A percentile compares a stretch with the other conserved stretches of the same genome.
phyloP scores from a whole-genome alignment of 306 rosid species.

The Trifolium repens region DNA sequence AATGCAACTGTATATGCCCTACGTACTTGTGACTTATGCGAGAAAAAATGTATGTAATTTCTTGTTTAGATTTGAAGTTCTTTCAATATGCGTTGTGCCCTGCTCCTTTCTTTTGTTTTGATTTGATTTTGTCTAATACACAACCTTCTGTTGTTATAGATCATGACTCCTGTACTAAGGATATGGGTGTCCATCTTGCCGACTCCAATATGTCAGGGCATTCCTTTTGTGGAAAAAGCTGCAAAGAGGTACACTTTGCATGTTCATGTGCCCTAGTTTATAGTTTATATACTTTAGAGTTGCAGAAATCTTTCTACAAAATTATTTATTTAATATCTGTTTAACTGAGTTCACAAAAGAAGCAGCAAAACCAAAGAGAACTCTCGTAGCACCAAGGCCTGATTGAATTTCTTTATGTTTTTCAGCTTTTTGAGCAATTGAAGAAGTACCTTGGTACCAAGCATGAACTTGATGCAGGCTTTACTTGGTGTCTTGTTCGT shows the following conservation, averaged over 20 bases:
- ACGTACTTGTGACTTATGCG: conserved; percentile 74
- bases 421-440: conserved; percentile 84
- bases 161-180: conserved; percentile 52
- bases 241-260: conserved; percentile 77
- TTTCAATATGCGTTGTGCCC: conserved; percentile 30
- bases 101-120: conserved; percentile 25
- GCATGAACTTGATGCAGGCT: conserved; percentile 94
- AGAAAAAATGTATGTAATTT: conserved; percentile 80
- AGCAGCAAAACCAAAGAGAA: conserved; percentile 6
- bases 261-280: conserved; percentile 54
- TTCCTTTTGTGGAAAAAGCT: conserved; percentile 78
- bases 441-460: conserved; percentile 85
- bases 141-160: conserved; percentile 53
- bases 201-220: conserved; percentile 41
- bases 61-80: conserved; percentile 33
- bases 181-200: conserved; percentile 50
- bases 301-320: neutral
- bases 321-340: conserved; percentile 11
- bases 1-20: conserved; percentile 44
- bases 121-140: conserved; percentile 28
- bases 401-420: conserved; percentile 38
- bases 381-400: conserved; percentile 19
- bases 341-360: neutral
- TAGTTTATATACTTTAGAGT: conserved; percentile 25
- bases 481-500: conserved; percentile 85